phyloP scores from a whole-genome alignment of 768 basidiomycete species.

The Calvatia gigantea region DNA sequence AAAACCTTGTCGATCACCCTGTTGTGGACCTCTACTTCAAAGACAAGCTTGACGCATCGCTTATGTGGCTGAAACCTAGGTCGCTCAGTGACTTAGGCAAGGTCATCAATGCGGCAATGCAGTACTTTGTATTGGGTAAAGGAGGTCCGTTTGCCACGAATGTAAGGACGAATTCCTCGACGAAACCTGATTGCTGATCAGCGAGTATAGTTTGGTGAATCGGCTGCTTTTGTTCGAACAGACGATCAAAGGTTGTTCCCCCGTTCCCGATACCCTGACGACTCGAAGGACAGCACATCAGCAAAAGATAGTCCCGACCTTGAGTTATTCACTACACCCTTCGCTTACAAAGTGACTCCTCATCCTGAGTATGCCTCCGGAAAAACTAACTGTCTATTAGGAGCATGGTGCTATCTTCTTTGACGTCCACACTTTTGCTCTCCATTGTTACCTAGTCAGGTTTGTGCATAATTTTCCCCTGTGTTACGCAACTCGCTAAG shows the following conservation, averaged over 20 bases:
- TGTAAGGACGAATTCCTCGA: slow-evolving; percentile 31
- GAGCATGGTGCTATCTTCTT: slow-evolving; percentile 33
- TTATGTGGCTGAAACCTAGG: slow-evolving; percentile 36
- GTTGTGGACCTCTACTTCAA: slow-evolving; percentile 51
- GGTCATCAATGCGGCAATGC: slow-evolving; percentile 28
- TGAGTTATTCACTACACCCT: slow-evolving; percentile 40
- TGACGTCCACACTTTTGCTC: slow-evolving; percentile 33
- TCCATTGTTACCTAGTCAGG: slow-evolving; percentile 42
- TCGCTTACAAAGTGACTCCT: slow-evolving; percentile 45
- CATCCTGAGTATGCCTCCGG: too few species aligned
- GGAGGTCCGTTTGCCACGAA: slow-evolving; percentile 53
- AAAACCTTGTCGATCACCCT: slow-evolving; percentile 72
- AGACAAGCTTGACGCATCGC: slow-evolving; percentile 43
- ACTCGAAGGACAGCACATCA: slow-evolving; percentile 42
- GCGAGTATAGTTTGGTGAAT: slow-evolving; percentile 42
- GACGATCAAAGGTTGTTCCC: slow-evolving; percentile 50
- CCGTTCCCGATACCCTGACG: slow-evolving; percentile 28
- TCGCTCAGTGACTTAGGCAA: slow-evolving; percentile 23
- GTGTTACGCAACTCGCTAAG: background rate
- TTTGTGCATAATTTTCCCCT: slow-evolving; percentile 9
- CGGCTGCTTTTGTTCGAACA: slow-evolving; percentile 56
- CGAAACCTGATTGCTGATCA: too few species aligned
- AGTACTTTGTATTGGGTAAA: slow-evolving; percentile 40
- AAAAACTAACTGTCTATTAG: slow-evolving; percentile 15
- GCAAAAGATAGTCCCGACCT: slow-evolving; percentile 44